Base-by-base conservation (phyloP, 2,329 filamentous ascomycete genomes). In the Aspergillus sp. region DNA sequence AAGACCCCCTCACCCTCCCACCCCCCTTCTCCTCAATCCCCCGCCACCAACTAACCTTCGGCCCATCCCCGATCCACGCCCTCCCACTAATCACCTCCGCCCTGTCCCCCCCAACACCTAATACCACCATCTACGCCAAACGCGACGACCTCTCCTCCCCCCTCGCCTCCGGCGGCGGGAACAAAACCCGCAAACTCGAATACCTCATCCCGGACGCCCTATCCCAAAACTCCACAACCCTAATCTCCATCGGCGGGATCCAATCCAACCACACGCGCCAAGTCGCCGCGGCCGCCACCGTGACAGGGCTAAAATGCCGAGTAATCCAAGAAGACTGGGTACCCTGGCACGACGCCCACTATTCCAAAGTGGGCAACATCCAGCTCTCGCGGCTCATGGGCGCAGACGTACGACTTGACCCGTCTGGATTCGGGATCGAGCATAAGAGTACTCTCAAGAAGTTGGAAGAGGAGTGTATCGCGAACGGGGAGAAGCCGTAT, bases 211-310 rank as follows among this genome's bases (percentile, higher is more conserved):
- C 88, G 0, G 87, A 89, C n/a, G 86, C 86, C 2, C 71, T 86
- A 7, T 75, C 81, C 3, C 75, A 84, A 60, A 81, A 82, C 49
- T 82, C 80, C 69, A 84, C 88, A 67, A 89, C 86, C 1, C 80
- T 90, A 21, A 83, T 90, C 62, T 86, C 83, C 64, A 87, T 89
- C 66, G 88, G 88, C 61, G 88, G 88, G 55, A 81, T 89, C 5
- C 88, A 90, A 68, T 88, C 84, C 54, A 90, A 90, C 79, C 88
- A 90, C 72, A 90, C 87, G 2, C 83, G 88, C 11, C 84, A 86
- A 65, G 87, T 90, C 0, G 85, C 87, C 0, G 88, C 86, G 0
- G 84, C 86, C 2, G 86, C 86, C 0, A 79, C 83, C 21, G 81
- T 82, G 50, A 75, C 85, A 1, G 87, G 87, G 0, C 78, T 90